Base-by-base conservation (phyloP, 2,329 filamentous ascomycete species). In the Scedosporium apiospermum region DNA sequence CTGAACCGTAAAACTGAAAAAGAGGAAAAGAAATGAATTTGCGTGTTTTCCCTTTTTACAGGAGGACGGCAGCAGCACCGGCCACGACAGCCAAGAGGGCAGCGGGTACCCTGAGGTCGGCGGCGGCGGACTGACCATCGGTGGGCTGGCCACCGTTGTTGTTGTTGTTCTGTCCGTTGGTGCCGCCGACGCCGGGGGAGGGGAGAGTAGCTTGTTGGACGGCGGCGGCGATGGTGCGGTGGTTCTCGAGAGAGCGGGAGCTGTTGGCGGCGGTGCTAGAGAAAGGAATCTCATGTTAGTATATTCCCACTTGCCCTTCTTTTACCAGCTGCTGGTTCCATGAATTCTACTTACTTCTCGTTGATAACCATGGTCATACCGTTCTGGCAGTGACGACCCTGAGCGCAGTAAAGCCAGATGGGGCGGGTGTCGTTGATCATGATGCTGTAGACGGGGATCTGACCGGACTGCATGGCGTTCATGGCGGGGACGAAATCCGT, bases 301-400 rank as follows among this genome's bases (percentile, higher is more conserved):
- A 3, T 4, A 27, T 14, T 55, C 41, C 30, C 10, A 2, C 34
- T 38, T 3, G 9, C 3, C 7, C 30, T 61, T 62, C 6, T 58
- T 26, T 16, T 30, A 21, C n/a, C 16, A 46, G 12, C n/a, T 12
- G n/a, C 1, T 38, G 9, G 6, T 21, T 21, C 2, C 16, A 53
- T 4, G 6, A 3, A 42, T 4, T 18, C 21, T 21, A 75, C 86
- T 75, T 75, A 89, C 86, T 88, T 80, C 76, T 84, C 84, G 74
- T 93, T 92, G 71, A 92, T 86, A 38, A 90, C 88, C 77, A 90
- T 88, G 63, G 82, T 81, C 88, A 92, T 92, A 65, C 88, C 88
- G 58, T 72, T 76, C 73, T 91, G 83, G 75, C 90, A 95, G 77
- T 95, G 90, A 70, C 80, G 83, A 57, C 72, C 85, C 73, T 91